These are phyloP conservation scores for Gaeumannomyces sp. DNA, from an alignment of 2,329 filamentous ascomycete genomes.

Conservation along the genomic window DNA sequence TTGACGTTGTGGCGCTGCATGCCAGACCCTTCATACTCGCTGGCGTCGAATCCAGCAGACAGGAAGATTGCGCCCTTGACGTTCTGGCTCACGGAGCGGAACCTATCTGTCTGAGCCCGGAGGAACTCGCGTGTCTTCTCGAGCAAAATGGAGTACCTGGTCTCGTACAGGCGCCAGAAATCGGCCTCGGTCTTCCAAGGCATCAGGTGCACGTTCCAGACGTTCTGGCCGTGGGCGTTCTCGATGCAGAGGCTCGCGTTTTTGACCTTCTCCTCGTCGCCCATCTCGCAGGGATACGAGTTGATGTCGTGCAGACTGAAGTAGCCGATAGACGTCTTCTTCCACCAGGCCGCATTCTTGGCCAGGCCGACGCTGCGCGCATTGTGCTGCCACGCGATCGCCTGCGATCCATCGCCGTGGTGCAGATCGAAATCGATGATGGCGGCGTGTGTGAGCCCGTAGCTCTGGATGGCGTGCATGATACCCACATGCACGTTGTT, in stretches of 20 bases:
- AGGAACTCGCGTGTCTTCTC: constrained; percentile 77
- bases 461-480: constrained; percentile 75
- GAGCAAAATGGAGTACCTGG: constrained; percentile 68
- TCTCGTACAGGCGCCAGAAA: constrained; percentile 85
- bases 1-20: constrained; percentile 98
- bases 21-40: constrained; percentile 82
- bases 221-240: constrained; percentile 84
- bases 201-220: constrained; percentile 95
- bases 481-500: constrained; percentile 98
- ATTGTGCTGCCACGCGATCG: constrained; percentile 90
- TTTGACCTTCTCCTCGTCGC: constrained; percentile 88
- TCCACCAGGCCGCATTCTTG: constrained; percentile 69
- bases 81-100: constrained; percentile 51
- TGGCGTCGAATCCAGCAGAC: constrained; percentile 94
- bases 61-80: constrained; percentile 88
- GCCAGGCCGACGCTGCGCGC: constrained; percentile 54
- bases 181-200: constrained; percentile 76
- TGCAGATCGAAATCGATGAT: constrained; percentile 91
- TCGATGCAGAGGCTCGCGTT: constrained; percentile 94
- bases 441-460: constrained; percentile 87
- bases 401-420: constrained; percentile 91
- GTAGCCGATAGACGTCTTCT: constrained; percentile 86
- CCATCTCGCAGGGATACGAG: constrained; percentile 91
- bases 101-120: constrained; percentile 61
- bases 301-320: constrained; percentile 98